Base-by-base conservation (phyloP, 768 basidiomycete genomes). In the Amanita rubescens region DNA sequence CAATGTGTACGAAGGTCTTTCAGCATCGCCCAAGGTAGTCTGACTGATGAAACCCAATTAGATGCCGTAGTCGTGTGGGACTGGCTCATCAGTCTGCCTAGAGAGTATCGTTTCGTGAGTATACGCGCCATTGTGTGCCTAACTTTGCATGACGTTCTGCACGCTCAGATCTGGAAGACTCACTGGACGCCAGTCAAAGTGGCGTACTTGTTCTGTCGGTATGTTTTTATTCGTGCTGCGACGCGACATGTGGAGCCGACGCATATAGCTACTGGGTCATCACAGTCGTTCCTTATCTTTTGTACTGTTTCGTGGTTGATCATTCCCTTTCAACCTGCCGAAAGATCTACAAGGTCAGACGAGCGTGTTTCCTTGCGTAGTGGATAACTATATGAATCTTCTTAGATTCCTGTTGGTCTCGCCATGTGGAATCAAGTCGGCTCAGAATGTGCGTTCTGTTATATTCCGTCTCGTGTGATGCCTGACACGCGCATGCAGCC, bases 361-460 rank as follows among this genome's bases (percentile, higher is more conserved):
- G 14, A 32, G 39, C 34, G 35, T 43, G 39, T 34, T n/a, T 41
- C 54, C 22, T 46, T 53, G 46, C 33, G 45, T 37, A 24, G 10
- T 17, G 17, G 48, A 43, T 50, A 38, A 35, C 51, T 55, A 53
- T 39, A 34, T 27, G 38, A 24, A 53, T 19, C 52, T 45, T 20
- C 24, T 6, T 57, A 90, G 87, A 81, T 89, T 49, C 88, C 88
- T 5, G 88, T 90, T 53, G 82, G 83, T 5, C 75, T 90, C 46
- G 87, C 87, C 15, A 85, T 89, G 81, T 90, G 87, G 87, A 90
- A 90, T 61, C 88, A 90, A 77, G 86, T 88, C 51, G 83, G 85
- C 42, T 86, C 87, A 44, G 85, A 90, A 71, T 82, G 85, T 84
- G 57, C 56, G 75, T 69, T 32, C 53, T 49, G 51, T 56, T 27